Conservation (phyloP, 2,329 filamentous ascomycete genomes). For the Clonostachys sp. region DNA sequence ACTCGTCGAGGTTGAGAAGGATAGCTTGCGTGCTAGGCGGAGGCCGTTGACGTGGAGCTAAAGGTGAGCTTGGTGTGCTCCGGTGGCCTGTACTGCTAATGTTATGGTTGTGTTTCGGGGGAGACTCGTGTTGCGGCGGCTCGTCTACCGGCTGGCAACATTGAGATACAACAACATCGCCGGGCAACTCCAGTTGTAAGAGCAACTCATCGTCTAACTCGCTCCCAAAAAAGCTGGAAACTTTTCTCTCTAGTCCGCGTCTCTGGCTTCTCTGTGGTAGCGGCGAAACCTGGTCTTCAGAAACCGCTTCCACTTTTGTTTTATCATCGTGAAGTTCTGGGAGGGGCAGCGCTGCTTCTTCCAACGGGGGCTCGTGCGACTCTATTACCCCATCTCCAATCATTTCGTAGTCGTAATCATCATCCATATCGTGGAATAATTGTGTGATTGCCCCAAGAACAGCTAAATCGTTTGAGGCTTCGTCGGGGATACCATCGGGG, state of each 20-base stretch:
- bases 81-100: neutral
- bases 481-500: neutral
- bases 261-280: too few relatives aligned
- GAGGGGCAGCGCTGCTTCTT: too few relatives aligned
- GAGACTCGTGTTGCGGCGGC: neutral
- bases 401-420: neutral
- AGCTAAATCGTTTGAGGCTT: neutral
- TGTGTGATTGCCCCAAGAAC: neutral
- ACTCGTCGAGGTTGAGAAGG: conserved; percentile 45
- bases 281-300: too few relatives aligned
- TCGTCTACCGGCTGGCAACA: too few relatives aligned
- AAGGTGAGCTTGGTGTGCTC: conserved; percentile 5
- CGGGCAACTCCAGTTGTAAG: neutral
- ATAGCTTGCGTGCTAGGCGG: conserved; percentile 47
- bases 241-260: too few relatives aligned
- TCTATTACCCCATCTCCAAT: too few relatives aligned
- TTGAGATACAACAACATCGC: neutral
- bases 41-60: conserved; percentile 12
- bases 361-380: too few relatives aligned
- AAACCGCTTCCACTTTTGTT: too few relatives aligned
- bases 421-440: neutral
- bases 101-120: neutral
- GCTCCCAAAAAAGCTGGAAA: neutral
- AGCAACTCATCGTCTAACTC: neutral
- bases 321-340: neutral